A percentile compares a stretch with the other conserved stretches of the same genome.
Conservation (phyloP, 345 rosid species). For the Salix koriyanagi region DNA sequence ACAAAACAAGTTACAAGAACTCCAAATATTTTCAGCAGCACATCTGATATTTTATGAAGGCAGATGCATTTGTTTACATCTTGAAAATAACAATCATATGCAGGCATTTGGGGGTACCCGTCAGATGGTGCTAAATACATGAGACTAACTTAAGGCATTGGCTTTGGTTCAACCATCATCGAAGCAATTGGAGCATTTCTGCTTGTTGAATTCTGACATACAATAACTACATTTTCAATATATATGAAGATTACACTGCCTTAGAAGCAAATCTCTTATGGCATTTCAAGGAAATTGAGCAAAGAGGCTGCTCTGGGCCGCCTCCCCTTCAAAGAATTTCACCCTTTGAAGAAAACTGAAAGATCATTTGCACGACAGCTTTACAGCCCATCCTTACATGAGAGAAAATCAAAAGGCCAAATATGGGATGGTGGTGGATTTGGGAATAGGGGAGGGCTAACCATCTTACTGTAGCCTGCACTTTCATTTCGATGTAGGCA, state of each 20-base stretch:
- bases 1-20: slow-evolving; percentile 6
- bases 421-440: background rate
- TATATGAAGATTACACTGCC: background rate
- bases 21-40: background rate
- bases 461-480: background rate
- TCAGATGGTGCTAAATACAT: background rate
- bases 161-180: background rate
- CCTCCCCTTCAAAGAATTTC: background rate
- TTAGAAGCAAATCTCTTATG: background rate
- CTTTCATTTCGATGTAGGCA: background rate
- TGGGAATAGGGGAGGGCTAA: background rate
- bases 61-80: background rate
- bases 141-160: background rate
- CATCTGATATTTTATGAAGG: background rate
- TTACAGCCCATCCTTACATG: background rate
- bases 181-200: background rate
- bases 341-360: background rate
- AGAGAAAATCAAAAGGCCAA: background rate
- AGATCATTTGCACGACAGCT: background rate
- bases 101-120: background rate
- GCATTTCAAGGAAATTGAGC: background rate
- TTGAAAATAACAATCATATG: background rate
- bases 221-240: background rate
- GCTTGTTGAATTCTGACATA: background rate
- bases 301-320: background rate